Evolutionary conservation across 148 eudicot species (phyloP).

Genomic region (Silene conica): DNA sequence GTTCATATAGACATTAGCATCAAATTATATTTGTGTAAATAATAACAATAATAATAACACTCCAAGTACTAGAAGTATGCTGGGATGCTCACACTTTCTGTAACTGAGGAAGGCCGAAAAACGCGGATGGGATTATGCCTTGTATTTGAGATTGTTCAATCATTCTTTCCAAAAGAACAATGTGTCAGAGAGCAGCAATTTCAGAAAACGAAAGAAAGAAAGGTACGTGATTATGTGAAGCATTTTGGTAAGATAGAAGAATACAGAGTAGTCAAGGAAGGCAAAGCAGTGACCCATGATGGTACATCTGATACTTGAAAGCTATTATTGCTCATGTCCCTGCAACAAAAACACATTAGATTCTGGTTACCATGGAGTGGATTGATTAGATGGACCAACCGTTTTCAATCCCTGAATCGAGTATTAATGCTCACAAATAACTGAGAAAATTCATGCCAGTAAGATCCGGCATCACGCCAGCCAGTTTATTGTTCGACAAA

Average conservation of each 20-base stretch:
- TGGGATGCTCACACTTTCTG: constrained; percentile 51
- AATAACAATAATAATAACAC: too few relatives aligned
- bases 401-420: background rate
- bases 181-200: background rate
- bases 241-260: constrained; percentile 2
- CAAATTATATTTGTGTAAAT: too few relatives aligned
- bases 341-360: constrained; percentile 7
- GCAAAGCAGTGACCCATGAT: constrained; percentile 22
- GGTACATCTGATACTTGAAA: constrained; percentile 23
- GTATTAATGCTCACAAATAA: constrained; percentile 22
- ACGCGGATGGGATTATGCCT: constrained; percentile 41
- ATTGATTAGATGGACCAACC: background rate
- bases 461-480: constrained; percentile 26
- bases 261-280: constrained; percentile 29
- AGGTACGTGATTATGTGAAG: too few relatives aligned
- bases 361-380: too few relatives aligned
- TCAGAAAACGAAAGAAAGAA: too few relatives aligned
- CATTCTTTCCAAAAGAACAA: constrained; percentile 27
- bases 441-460: constrained; percentile 25
- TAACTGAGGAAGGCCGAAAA: constrained; percentile 53
- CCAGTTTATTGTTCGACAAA: constrained; percentile 28
- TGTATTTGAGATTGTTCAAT: constrained; percentile 44
- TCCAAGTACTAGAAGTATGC: too few relatives aligned
- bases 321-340: constrained; percentile 30
- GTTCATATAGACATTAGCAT: background rate